phyloP scores from a whole-genome alignment of 1,284 basidiomycete species.

The Phellinidium pouzarii region DNA sequence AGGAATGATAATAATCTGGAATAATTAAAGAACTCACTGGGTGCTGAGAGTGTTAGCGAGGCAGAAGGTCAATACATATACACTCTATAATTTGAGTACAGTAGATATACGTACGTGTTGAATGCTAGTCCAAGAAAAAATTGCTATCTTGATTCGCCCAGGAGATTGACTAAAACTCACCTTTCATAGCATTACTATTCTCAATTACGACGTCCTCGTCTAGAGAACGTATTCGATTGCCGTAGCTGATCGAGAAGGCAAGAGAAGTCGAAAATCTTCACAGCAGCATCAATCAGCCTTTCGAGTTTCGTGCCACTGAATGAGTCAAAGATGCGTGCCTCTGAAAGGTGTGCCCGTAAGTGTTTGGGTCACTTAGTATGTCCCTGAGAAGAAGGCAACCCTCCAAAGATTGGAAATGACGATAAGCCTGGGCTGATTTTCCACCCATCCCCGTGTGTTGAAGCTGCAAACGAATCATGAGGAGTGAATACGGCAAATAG shows the following conservation, averaged over 20 bases:
- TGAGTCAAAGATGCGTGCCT: conserved; percentile 16
- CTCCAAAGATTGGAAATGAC: conserved; percentile 21
- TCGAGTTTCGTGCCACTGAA: neutral
- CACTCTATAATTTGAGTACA: neutral
- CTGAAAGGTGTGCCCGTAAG: conserved; percentile 7
- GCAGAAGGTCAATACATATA: neutral
- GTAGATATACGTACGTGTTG: neutral
- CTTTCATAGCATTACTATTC: conserved; percentile 9
- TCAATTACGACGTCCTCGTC: conserved; percentile 26
- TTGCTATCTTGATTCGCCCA: neutral
- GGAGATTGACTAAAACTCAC: neutral
- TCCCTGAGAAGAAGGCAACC: conserved; percentile 17
- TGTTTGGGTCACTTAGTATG: conserved; percentile 8
- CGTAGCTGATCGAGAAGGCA: conserved; percentile 29
- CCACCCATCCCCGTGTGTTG: conserved; percentile 21
- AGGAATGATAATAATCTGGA: neutral
- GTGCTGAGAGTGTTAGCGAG: neutral
- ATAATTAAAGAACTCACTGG: neutral
- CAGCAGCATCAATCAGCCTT: neutral
- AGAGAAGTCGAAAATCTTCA: conserved; percentile 27
- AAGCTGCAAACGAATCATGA: conserved; percentile 7
- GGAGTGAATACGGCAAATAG: neutral
- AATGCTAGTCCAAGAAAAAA: neutral
- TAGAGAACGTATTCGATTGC: conserved; percentile 26
- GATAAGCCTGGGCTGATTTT: conserved; percentile 16